Conservation (phyloP, 225 moss, liverwort and hornwort species). For the Thuidium tamariscinum region DNA sequence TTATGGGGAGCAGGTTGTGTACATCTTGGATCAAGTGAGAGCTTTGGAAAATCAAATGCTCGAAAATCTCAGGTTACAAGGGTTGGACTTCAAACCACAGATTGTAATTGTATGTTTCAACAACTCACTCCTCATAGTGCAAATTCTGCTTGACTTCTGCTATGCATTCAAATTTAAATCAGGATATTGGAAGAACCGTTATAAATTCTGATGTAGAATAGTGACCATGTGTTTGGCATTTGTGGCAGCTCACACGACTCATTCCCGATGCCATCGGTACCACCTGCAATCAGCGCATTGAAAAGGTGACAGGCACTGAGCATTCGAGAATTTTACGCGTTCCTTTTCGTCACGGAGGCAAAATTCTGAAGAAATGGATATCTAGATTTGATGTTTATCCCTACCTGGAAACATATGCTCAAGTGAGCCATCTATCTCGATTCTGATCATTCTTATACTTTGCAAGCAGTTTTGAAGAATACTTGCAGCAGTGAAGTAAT, state of each 20-base stretch:
- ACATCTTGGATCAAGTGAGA: constrained; percentile 92
- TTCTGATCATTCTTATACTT: not conserved
- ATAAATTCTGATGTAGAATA: not conserved
- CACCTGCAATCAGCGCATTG: constrained; percentile 53
- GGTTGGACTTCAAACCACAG: constrained; percentile 55
- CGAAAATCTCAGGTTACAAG: constrained; percentile 55
- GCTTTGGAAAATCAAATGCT: constrained; percentile 73
- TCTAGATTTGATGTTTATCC: constrained; percentile 89
- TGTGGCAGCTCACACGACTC: constrained; percentile 69
- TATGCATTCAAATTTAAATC: not conserved
- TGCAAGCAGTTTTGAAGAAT: not conserved
- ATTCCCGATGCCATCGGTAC: constrained; percentile 72
- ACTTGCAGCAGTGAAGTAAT: not conserved
- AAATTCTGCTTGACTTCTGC: not conserved
- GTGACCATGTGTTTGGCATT: not conserved
- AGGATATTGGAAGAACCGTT: not conserved
- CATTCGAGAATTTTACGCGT: constrained; percentile 58
- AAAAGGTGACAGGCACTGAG: constrained; percentile 52
- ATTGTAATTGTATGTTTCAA: constrained; percentile 54
- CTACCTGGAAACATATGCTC: constrained; percentile 67
- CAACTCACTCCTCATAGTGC: not conserved
- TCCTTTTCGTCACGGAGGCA: constrained; percentile 56
- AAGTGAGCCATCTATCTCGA: constrained; percentile 15
- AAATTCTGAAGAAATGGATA: constrained; percentile 69
- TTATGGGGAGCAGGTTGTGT: constrained; percentile 47